Conservation (phyloP, 345 rosid genomes). For the Iberis pinnata region DNA sequence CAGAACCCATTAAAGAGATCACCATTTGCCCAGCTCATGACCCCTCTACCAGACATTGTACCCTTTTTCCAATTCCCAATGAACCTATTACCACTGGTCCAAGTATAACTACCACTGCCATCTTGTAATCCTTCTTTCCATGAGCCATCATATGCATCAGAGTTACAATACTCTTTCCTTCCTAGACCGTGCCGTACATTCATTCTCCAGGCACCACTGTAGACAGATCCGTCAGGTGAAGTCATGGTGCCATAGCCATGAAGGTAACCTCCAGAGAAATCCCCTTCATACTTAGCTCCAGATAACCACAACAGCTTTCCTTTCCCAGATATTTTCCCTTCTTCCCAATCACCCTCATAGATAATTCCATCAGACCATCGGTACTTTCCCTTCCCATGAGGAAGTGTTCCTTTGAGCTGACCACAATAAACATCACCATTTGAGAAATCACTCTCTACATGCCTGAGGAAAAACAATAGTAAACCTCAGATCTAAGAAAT, state of each 20-base stretch:
- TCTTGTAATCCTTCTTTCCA: constrained; percentile 90
- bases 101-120: constrained; percentile 70
- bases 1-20: constrained; percentile 77
- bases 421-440: constrained; percentile 71
- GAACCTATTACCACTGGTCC: constrained; percentile 71
- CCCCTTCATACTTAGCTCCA: constrained; percentile 76
- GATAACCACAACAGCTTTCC: constrained; percentile 63
- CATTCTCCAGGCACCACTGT: constrained; percentile 81
- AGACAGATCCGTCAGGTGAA: constrained; percentile 51
- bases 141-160: constrained; percentile 71
- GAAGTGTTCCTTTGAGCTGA: constrained; percentile 48
- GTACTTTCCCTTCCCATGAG: constrained; percentile 75
- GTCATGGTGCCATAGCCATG: constrained; percentile 70
- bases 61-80: constrained; percentile 82
- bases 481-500: constrained; percentile 9
- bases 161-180: constrained; percentile 61
- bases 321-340: constrained; percentile 74
- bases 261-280: constrained; percentile 75
- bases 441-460: constrained; percentile 39
- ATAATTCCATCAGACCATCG: constrained; percentile 57
- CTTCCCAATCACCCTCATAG: constrained; percentile 90
- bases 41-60: constrained; percentile 79
- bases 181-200: constrained; percentile 77
- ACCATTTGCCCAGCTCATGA: constrained; percentile 84
- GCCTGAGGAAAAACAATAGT: constrained; percentile 33